A percentile compares a stretch with the other conserved stretches of the same genome.
Evolutionary conservation across 169 alveolate genomes (phyloP).

Genomic region (Plasmodium yoelii): DNA sequence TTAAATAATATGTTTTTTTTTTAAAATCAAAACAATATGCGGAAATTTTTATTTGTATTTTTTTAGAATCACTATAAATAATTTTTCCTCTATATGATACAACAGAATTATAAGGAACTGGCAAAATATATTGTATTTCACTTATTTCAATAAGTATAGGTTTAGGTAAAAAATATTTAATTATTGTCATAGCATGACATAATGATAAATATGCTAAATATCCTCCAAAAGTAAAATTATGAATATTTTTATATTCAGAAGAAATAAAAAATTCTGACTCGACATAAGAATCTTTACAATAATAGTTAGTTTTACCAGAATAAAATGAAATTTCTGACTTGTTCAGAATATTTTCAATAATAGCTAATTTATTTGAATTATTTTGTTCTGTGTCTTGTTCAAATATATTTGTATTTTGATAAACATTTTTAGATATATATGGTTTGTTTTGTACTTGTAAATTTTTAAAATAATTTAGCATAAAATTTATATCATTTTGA

Average conservation of each 20-base stretch:
- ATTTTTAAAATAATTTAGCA: conserved; percentile 49
- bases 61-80: conserved; percentile 32
- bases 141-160: conserved; percentile 52
- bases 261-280: conserved; percentile 56
- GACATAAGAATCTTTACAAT: conserved; percentile 51
- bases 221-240: conserved; percentile 71
- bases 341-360: conserved; percentile 23
- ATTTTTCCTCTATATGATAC: conserved; percentile 61
- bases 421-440: conserved; percentile 4
- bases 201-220: conserved; percentile 54
- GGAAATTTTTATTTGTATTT: conserved; percentile 42
- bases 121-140: conserved; percentile 55
- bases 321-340: conserved; percentile 20
- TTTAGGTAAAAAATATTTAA: conserved; percentile 18
- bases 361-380: conserved; percentile 13
- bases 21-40: conserved; percentile 60
- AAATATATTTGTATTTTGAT: conserved; percentile 33
- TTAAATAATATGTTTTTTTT: conserved; percentile 35
- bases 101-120: conserved; percentile 49
- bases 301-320: conserved; percentile 21
- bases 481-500: conserved; percentile 29
- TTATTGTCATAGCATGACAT: conserved; percentile 63
- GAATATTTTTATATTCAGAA: conserved; percentile 66
- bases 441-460: not conserved
- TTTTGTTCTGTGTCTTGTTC: conserved; percentile 4